Evolutionary conservation across 441 rosid genomes (phyloP).

Genomic region (Bruguiera hainesii): DNA sequence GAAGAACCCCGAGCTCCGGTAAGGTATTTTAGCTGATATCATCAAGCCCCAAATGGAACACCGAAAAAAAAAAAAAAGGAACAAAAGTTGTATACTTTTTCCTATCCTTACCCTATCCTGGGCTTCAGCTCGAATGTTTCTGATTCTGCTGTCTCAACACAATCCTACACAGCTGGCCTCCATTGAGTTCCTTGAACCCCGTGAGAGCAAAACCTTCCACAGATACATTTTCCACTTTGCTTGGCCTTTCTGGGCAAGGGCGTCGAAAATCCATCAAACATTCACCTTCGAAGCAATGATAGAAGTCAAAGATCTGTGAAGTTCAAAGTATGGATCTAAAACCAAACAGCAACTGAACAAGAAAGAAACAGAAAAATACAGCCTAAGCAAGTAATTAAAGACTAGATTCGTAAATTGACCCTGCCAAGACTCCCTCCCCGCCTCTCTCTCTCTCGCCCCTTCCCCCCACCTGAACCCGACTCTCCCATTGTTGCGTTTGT

Average conservation of each 20-base stretch:
- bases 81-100: not conserved
- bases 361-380: not conserved
- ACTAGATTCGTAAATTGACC: not conserved
- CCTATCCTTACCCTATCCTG: not conserved
- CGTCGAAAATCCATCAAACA: not conserved
- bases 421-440: not conserved
- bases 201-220: not conserved
- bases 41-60: constrained; percentile 18
- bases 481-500: not conserved
- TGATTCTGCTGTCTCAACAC: not conserved
- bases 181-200: not conserved
- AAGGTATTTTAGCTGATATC: constrained; percentile 15
- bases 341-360: not conserved
- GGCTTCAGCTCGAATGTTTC: constrained; percentile 11
- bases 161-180: not conserved
- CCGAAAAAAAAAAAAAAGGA: not conserved
- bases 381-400: not conserved
- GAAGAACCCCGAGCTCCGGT: constrained; percentile 7
- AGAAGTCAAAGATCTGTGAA: not conserved
- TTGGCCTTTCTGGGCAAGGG: not conserved
- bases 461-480: too few relatives aligned
- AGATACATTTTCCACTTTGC: not conserved
- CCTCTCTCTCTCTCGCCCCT: not conserved
- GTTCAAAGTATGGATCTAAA: not conserved
- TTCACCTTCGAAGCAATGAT: not conserved